Conservation (phyloP, 768 basidiomycete species). For the Leucocoprinus sp. region DNA sequence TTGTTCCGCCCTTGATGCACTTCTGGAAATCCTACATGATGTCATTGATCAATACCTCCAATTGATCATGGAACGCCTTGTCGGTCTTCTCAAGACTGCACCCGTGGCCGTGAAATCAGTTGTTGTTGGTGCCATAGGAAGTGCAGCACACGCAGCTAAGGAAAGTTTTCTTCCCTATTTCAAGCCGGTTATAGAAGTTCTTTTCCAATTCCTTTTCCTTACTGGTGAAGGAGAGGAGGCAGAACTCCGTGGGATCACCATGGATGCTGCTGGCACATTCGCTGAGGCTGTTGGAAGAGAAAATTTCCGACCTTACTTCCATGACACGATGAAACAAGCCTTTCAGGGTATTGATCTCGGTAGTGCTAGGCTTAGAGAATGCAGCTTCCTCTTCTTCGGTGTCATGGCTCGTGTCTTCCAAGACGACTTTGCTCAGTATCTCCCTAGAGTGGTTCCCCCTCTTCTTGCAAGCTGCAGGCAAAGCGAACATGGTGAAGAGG, state of each 20-base stretch:
- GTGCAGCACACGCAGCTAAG: conserved; percentile 94
- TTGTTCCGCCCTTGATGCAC: conserved; percentile 94
- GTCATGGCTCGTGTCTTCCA: conserved; percentile 97
- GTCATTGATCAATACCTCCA: conserved; percentile 86
- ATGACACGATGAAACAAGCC: conserved; percentile 92
- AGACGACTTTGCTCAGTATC: conserved; percentile 86
- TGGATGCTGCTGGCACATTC: conserved; percentile 98
- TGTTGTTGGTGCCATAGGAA: conserved; percentile 95
- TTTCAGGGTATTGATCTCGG: conserved; percentile 86
- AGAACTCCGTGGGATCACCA: conserved; percentile 93
- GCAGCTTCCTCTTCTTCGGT: conserved; percentile 96
- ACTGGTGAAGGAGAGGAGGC: conserved; percentile 85
- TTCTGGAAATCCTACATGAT: conserved; percentile 90
- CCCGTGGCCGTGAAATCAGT: conserved; percentile 87
- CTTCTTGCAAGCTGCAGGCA: conserved; percentile 79
- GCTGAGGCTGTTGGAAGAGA: conserved; percentile 96
- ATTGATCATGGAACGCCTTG: conserved; percentile 91
- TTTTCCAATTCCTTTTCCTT: conserved; percentile 83
- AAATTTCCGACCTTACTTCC: conserved; percentile 89
- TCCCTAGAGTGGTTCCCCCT: conserved; percentile 79
- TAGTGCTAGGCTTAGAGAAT: conserved; percentile 83
- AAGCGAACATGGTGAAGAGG: conserved; percentile 66
- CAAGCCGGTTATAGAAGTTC: conserved; percentile 78
- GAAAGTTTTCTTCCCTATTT: conserved; percentile 91
- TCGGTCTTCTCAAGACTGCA: conserved; percentile 77